phyloP scores from a whole-genome alignment of 768 basidiomycete genomes.

The Trametes coccinea region DNA sequence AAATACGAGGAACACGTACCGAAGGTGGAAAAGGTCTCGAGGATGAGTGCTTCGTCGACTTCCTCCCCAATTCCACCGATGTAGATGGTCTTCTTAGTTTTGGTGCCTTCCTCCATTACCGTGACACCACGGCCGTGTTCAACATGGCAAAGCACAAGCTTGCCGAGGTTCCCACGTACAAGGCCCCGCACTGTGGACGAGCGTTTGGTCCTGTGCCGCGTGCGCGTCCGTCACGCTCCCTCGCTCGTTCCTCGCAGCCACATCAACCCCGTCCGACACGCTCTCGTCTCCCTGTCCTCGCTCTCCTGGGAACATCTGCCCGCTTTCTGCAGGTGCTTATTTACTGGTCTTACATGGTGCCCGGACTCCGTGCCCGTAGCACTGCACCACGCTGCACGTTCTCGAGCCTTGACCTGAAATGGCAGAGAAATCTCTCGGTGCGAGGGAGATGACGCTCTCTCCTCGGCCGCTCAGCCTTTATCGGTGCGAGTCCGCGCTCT shows the following conservation, averaged over 20 bases:
- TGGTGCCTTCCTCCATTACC: slow-evolving; percentile 84
- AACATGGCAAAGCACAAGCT: slow-evolving; percentile 16
- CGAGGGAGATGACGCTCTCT: not conserved
- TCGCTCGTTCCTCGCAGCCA: not conserved
- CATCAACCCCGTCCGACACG: not conserved
- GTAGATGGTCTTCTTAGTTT: slow-evolving; percentile 84
- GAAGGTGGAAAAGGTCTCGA: slow-evolving; percentile 84
- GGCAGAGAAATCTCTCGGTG: slow-evolving; percentile 16
- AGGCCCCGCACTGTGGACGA: slow-evolving; percentile 9
- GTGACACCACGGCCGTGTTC: slow-evolving; percentile 37
- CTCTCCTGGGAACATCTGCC: slow-evolving; percentile 10
- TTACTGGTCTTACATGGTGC: slow-evolving; percentile 3
- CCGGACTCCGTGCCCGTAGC: slow-evolving; percentile 4
- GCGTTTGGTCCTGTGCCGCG: slow-evolving; percentile 14
- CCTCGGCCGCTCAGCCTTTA: not conserved
- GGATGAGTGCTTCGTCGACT: slow-evolving; percentile 73
- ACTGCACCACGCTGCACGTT: slow-evolving; percentile 2
- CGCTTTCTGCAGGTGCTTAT: slow-evolving; percentile 11
- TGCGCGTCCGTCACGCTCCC: not conserved
- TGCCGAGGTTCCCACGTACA: slow-evolving; percentile 23
- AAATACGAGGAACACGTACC: slow-evolving; percentile 50
- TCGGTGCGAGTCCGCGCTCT: slow-evolving; percentile 9
- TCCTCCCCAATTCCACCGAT: slow-evolving; percentile 83
- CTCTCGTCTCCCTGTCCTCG: not conserved
- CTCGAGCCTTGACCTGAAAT: slow-evolving; percentile 6